Conservation (phyloP, 2,329 filamentous ascomycete genomes). For the Coniochaeta sp. region DNA sequence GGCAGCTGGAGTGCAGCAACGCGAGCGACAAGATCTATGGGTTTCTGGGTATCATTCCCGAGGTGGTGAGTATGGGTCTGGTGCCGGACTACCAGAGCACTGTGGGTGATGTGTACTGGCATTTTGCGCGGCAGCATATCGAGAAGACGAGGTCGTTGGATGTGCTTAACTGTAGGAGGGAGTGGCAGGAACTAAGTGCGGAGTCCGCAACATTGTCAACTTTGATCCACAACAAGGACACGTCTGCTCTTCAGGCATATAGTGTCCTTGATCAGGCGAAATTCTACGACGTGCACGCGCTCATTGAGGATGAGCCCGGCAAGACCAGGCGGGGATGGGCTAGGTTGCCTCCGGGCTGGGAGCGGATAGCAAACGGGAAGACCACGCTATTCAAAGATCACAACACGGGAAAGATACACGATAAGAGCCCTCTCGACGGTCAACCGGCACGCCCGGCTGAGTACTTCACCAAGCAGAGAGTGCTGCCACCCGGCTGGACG, state of each 20-base stretch:
- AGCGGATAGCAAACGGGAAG: neutral
- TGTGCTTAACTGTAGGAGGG: constrained; percentile 9
- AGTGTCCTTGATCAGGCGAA: constrained; percentile 9
- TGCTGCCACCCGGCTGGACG: constrained; percentile 7
- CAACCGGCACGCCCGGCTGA: constrained; percentile 2
- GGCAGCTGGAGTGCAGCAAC: constrained; percentile 8
- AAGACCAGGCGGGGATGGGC: constrained; percentile 6
- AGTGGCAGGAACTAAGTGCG: too few species aligned
- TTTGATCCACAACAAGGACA: too few species aligned
- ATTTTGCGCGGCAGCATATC: constrained; percentile 4
- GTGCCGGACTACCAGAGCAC: constrained; percentile 6
- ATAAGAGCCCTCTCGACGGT: constrained; percentile 2
- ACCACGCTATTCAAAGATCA: too few species aligned
- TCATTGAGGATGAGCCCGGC: constrained; percentile 3
- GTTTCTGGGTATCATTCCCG: constrained; percentile 9
- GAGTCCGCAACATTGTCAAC: too few species aligned
- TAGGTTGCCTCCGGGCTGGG: constrained; percentile 8
- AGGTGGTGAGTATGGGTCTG: neutral
- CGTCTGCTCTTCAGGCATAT: constrained; percentile 8
- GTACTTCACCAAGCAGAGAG: constrained; percentile 5
- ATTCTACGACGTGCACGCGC: constrained; percentile 8
- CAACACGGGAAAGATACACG: neutral
- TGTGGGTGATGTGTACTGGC: constrained; percentile 5
- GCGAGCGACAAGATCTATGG: constrained; percentile 11
- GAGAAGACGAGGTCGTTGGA: constrained; percentile 7